Evolutionary conservation across 108 stramenopile species (phyloP), one percentile per base, ranked within the genome.

Genomic region (Nitzschia sp.): DNA sequence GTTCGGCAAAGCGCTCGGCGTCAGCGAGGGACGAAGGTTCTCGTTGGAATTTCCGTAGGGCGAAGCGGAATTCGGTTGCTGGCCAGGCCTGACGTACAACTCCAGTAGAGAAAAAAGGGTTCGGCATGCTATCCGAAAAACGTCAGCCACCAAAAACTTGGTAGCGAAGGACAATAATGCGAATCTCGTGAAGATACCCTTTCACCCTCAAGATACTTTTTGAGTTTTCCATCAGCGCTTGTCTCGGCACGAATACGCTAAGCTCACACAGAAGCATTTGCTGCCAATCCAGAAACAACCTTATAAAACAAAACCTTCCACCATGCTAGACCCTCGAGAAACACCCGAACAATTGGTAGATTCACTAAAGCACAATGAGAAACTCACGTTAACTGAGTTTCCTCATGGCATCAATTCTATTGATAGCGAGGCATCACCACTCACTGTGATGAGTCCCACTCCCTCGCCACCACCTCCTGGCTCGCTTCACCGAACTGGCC

Each of bases 401-500:
- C 29, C 29, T 34, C 29, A 34, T 19, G 48, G 48, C 17, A 50
- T 15, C 48, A 50, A 50, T 50, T 50, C 48, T 15, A 3, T 17
- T 17, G 48, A 15, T 6, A 3, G 1, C 48, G 19, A 50, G 17
- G 17, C 48, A 6, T 50, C 48, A 50, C 29, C 29, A 34, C 29
- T 34, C 29, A 34, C 3, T 34, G 29, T 34, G 24, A 43, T 48
- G 44, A 19, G 14, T 12, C 41, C 14, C 19, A 46, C 63, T 22
- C 39, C 71, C n/a, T 41, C 38, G 19, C 9, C 67, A 53, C 17
- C 67, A 25, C 7, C 50, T 19, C 12, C 57, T 7, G 39, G 48
- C 55, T 42, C 64, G 24, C 6, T 41, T 7, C 53, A 67, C 15
- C 65, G 66, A 53, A 57, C 90, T 9, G 95, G 95, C 9, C 86